Conservation (phyloP, 495 filamentous ascomycete species). For the Aspergillus campestris region DNA sequence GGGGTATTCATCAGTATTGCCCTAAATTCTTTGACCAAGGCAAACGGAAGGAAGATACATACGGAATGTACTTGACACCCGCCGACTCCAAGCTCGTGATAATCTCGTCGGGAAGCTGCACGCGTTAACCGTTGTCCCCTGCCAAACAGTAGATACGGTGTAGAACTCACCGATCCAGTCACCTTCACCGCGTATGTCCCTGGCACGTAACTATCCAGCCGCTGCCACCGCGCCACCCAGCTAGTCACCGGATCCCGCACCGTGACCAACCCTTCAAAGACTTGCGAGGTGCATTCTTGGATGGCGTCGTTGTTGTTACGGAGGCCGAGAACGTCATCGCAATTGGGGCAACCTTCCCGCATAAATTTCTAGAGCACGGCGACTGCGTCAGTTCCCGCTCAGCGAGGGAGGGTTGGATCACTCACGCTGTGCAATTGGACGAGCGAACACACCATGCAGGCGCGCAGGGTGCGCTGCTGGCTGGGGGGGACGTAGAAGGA, state of each 20-base stretch:
- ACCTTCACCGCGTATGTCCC: slow-evolving; percentile 95
- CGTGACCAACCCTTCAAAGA: slow-evolving; percentile 83
- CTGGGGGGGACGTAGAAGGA: slow-evolving; percentile 53
- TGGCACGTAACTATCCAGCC: slow-evolving; percentile 75
- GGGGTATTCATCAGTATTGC: not conserved
- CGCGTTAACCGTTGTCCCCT: not conserved
- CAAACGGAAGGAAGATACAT: slow-evolving; percentile 11
- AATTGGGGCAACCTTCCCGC: slow-evolving; percentile 88
- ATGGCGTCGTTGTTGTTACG: slow-evolving; percentile 68
- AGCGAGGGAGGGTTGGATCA: slow-evolving; percentile 5
- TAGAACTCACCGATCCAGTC: slow-evolving; percentile 53
- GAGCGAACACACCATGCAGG: slow-evolving; percentile 97
- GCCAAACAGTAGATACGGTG: not conserved
- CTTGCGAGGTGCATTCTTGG: slow-evolving; percentile 86
- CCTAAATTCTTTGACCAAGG: slow-evolving; percentile 1
- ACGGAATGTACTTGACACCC: slow-evolving; percentile 62
- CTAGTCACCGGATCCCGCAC: slow-evolving; percentile 66
- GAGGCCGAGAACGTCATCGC: slow-evolving; percentile 81
- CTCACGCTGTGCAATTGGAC: slow-evolving; percentile 70
- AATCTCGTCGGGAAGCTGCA: slow-evolving; percentile 54
- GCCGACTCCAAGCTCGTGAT: slow-evolving; percentile 58
- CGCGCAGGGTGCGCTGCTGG: slow-evolving; percentile 74
- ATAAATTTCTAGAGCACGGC: slow-evolving; percentile 55
- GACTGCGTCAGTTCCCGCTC: slow-evolving; percentile 1
- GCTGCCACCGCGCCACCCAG: slow-evolving; percentile 93